Evolutionary conservation across 192 early-diverging fungal species (phyloP), one percentile per base, ranked within the genome.

Genomic region (Dispira simplex): DNA sequence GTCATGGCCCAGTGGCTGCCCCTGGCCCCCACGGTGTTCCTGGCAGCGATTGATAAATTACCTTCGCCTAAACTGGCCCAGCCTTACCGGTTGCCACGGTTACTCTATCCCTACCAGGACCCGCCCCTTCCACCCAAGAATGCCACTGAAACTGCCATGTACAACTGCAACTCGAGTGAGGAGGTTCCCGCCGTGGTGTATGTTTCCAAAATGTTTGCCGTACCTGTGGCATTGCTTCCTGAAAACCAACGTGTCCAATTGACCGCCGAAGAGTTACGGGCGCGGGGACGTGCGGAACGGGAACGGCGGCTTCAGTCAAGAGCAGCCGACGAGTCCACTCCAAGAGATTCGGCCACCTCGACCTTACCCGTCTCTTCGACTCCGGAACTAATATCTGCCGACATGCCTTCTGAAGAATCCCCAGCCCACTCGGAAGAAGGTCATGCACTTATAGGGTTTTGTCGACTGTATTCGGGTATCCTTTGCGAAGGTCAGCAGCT

Each of bases 1-100:
- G 88, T 99, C 27, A 91, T 96, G 78, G 77, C 78, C 32, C 91
- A 92, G 69, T 99, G 97, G 97, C 79, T 99, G 1, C 94, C 97
- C 3, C 78, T 99, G 53, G 87, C 94, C 8, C 80, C 85, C 3
- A 82, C 92, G 26, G 85, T 96, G 26, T 83, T 99, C 46, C 71
- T 93, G 13, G 77, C 92, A 0, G 86, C 90, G 11, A 79, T 97
- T 10, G 89, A 98, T 46, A 81, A 94, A 60, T 70, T 98, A 20
- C 97, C 97, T 4, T 87, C 85, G 6, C 97, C 97, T 0, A 63
- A 74, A 11, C 79, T 69, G 0, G 97, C 95, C 0, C 95, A 98
- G 70, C 69, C 70, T 23, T 55, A 84, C 18, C 82, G 94, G 26
- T 77, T 97, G 26, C 88, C 92, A 18, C 81, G 75, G 39, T 82